Evolutionary conservation across 1,284 basidiomycete genomes (phyloP), one percentile per base, ranked within the genome.

Genomic region (Pterulicium gracile): DNA sequence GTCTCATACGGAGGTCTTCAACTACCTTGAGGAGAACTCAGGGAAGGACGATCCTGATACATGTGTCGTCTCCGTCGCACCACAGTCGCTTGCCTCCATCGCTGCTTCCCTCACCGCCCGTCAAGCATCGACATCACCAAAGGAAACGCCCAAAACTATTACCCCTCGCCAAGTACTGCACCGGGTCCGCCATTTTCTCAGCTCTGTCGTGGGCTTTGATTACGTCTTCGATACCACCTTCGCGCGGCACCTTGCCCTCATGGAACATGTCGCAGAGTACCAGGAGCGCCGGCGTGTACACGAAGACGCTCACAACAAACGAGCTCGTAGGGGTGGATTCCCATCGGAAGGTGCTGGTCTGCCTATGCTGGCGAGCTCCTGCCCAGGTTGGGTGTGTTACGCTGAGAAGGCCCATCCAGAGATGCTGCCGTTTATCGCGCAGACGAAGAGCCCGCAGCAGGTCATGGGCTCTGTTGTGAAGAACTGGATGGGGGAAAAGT

Each of bases 301-400:
- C n/a, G 49, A 55, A 24, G 45, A 52, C 42, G 45, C 43, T 47
- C 49, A 44, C 46, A 61, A 52, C 40, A 55, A 52, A 45, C n/a
- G n/a, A n/a, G n/a, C n/a, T n/a, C n/a, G n/a, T n/a, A 63, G 56
- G 53, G 55, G 27, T 58, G 56, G 34, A 55, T 51, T 21, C 15
- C 10, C 42, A 47, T 21, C n/a, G n/a, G 36, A 39, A 17, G 20
- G 47, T 13, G 18, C 43, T n/a, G 57, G 58, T 43, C 63, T 97
- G 23, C 95, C 96, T 0, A 92, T 98, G 81, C 72, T 99, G 17
- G 85, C 93, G 2, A 93, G 90, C 54, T 91, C 95, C 10, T 98
- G 96, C 66, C 96, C 96, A 0, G 96, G 96, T 19, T 98, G 96
- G 96, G 87, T 98, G 47, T 98, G 95, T 63, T 98, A 98, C 59